Conservation (phyloP, 345 rosid genomes). For the Syzygium jambos region DNA sequence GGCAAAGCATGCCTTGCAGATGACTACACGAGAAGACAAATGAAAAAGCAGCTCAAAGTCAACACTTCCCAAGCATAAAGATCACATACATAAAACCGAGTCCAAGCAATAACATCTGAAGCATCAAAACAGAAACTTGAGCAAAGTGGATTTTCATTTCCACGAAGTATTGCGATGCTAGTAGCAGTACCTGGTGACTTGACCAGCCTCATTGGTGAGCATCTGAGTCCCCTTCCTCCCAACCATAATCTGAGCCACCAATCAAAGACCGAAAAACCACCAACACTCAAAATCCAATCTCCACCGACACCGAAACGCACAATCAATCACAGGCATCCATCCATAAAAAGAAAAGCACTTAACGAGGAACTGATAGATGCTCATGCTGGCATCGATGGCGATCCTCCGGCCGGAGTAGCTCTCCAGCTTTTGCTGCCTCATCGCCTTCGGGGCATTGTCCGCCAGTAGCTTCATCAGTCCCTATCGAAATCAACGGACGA, state of each 20-base stretch:
- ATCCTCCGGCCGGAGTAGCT: conserved; percentile 84
- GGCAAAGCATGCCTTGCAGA: conserved; percentile 84
- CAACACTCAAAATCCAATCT: not conserved
- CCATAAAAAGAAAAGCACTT: conserved; percentile 8
- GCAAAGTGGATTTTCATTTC: too few relatives aligned
- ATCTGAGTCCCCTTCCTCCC: conserved; percentile 27
- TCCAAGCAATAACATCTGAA: too few relatives aligned
- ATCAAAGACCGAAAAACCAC: not conserved
- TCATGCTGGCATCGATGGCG: conserved; percentile 93
- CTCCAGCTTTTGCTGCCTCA: conserved; percentile 88
- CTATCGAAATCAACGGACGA: conserved; percentile 15
- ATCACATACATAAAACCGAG: too few relatives aligned
- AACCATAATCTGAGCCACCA: conserved; percentile 64
- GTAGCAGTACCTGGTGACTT: conserved; percentile 66
- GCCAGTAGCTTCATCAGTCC: conserved; percentile 92
- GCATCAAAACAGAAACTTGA: too few relatives aligned
- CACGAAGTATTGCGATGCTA: not conserved
- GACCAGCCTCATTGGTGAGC: conserved; percentile 89
- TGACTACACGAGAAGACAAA: conserved; percentile 36
- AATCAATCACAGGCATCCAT: not conserved
- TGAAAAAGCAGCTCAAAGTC: not conserved
- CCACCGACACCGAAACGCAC: not conserved
- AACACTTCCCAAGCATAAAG: not conserved
- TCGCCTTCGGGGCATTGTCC: conserved; percentile 71
- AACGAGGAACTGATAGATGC: conserved; percentile 92